A percentile compares a stretch with the other conserved stretches of the same genome.
phyloP scores from a whole-genome alignment of 805 yeast genomes.

The Candida silvicultrix region DNA sequence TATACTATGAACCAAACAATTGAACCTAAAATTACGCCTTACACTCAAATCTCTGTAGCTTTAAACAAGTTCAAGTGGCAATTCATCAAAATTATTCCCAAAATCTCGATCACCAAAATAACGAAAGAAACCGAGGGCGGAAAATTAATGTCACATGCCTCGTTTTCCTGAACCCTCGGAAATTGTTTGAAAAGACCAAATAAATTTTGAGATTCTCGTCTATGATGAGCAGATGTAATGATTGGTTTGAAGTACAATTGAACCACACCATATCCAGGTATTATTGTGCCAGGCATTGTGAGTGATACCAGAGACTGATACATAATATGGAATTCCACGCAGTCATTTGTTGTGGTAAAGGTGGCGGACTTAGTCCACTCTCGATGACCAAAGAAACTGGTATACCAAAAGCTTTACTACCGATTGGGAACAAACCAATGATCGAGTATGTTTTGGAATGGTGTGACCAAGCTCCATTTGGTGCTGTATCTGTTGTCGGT shows the following conservation, averaged over 20 bases:
- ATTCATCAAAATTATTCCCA: background rate
- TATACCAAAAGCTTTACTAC: conserved; percentile 76
- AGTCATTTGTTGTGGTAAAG: conserved; percentile 82
- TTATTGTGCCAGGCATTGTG: too few species aligned
- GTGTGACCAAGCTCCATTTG: conserved; percentile 85
- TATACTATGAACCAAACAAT: background rate
- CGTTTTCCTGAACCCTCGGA: background rate
- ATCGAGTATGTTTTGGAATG: conserved; percentile 82
- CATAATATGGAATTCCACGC: conserved; percentile 84
- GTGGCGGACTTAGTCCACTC: conserved; percentile 67
- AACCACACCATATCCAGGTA: too few species aligned
- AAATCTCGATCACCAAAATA: background rate
- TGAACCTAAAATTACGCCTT: background rate
- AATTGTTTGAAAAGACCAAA: background rate
- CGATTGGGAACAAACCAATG: conserved; percentile 88
- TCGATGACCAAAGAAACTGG: conserved; percentile 58
- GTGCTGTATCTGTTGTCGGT: conserved; percentile 57
- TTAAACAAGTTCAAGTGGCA: background rate
- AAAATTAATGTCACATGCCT: background rate
- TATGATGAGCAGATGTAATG: background rate
- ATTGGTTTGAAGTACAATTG: too few species aligned
- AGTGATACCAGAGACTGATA: background rate
- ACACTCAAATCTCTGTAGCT: background rate
- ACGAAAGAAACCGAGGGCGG: background rate
- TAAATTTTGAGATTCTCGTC: background rate